A percentile compares a stretch with the other conserved stretches of the same genome.
Conservation (phyloP, 2,329 filamentous ascomycete species). For the Fusarium dlaminii region DNA sequence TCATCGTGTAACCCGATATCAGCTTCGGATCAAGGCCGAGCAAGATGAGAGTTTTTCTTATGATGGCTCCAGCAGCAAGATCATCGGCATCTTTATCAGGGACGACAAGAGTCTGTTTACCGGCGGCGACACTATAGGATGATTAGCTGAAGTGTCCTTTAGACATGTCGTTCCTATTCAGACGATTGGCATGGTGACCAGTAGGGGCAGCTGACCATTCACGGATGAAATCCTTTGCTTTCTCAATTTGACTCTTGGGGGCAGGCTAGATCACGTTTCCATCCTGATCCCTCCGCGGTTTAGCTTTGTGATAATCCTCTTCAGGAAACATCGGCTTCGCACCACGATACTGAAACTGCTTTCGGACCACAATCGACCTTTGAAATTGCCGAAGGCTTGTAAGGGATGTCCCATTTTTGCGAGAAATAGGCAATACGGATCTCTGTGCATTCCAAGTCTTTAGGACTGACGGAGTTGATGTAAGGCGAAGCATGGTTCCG, state of each 20-base stretch:
- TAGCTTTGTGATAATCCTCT: conserved; percentile 24
- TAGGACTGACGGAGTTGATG: neutral
- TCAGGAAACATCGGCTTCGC: neutral
- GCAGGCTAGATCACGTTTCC: conserved; percentile 71
- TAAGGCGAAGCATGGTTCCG: neutral
- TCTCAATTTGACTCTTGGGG: conserved; percentile 61
- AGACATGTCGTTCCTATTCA: neutral
- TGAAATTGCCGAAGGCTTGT: neutral
- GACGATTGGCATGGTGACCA: neutral
- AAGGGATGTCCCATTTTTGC: neutral
- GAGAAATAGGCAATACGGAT: accelerated
- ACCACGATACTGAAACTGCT: neutral
- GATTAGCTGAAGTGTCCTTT: conserved; percentile 4
- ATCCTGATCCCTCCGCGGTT: conserved; percentile 46
- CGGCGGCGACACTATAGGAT: neutral
- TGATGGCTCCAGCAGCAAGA: conserved; percentile 69
- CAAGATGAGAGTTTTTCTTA: conserved; percentile 66
- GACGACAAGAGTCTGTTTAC: conserved; percentile 64
- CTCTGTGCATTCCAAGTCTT: too few relatives aligned
- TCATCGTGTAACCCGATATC: conserved; percentile 67
- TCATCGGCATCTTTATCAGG: conserved; percentile 78
- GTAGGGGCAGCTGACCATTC: conserved; percentile 59
- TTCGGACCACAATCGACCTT: neutral
- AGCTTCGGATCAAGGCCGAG: conserved; percentile 64
- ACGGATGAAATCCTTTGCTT: conserved; percentile 64